These are phyloP conservation scores for Phytopythium aichiense DNA, from an alignment of 352 stramenopile genomes.

Conservation along the genomic window DNA sequence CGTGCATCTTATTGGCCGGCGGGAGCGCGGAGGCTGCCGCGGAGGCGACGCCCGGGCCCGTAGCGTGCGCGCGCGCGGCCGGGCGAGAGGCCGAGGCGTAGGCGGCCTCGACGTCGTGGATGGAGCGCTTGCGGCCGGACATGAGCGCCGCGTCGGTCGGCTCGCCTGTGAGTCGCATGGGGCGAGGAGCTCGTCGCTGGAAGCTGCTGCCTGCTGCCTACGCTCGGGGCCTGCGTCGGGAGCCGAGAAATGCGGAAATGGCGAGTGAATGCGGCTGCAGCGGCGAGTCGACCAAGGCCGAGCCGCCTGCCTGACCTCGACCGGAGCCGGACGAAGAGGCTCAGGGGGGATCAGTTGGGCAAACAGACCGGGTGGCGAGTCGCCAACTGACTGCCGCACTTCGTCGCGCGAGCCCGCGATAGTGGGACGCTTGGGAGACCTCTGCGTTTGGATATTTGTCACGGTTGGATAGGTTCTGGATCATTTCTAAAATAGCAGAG, in stretches of 20 bases:
- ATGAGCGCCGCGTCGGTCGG: not conserved
- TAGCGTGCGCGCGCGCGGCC: not conserved
- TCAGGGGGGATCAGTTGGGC: not conserved
- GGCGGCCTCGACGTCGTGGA: conserved; percentile 4
- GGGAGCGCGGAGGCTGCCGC: not conserved
- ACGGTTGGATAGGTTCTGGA: not conserved
- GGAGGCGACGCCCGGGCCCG: too few species aligned
- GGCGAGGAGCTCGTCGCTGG: not conserved
- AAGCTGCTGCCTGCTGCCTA: not conserved
- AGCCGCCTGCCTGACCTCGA: not conserved
- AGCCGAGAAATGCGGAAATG: not conserved
- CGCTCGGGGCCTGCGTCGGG: not conserved
- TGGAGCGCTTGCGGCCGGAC: conserved; percentile 7
- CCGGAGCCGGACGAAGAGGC: too few species aligned
- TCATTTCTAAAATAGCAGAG: not conserved
- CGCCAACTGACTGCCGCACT: conserved; percentile 9
- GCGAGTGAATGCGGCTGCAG: not conserved
- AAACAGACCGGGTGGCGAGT: not conserved
- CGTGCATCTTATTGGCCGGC: conserved; percentile 8
- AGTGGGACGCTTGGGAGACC: not conserved
- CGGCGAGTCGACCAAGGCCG: not conserved
- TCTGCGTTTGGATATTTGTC: not conserved
- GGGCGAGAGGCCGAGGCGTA: not conserved
- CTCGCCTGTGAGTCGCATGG: conserved; percentile 1
- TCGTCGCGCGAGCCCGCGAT: not conserved